Conservation (phyloP, 495 filamentous ascomycete genomes). For the Pyronema domesticum region DNA sequence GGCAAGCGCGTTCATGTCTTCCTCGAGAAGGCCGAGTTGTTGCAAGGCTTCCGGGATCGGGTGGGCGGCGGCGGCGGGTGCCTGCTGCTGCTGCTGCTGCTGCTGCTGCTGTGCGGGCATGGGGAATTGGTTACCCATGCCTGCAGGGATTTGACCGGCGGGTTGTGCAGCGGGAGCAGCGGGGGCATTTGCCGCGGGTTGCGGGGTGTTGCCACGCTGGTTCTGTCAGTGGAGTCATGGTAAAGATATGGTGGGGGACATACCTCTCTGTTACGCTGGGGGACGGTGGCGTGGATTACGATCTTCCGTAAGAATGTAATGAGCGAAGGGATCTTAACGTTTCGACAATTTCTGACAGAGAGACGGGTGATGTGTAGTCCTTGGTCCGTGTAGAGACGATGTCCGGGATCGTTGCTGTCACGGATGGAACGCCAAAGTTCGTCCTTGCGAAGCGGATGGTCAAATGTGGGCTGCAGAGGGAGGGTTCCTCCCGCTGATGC, state of each 20-base stretch:
- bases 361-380: slow-evolving; percentile 18
- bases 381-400: slow-evolving; percentile 9
- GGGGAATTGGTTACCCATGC: too few relatives aligned
- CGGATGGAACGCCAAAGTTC: not conserved
- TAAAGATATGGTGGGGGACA: too few relatives aligned
- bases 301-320: slow-evolving; percentile 19
- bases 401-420: not conserved
- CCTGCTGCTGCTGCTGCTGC: too few relatives aligned
- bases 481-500: slow-evolving; percentile 15
- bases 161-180: not conserved
- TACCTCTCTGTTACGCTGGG: not conserved
- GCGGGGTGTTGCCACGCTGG: too few relatives aligned
- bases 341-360: slow-evolving; percentile 15
- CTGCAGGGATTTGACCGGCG: too few relatives aligned
- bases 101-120: too few relatives aligned
- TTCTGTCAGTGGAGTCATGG: too few relatives aligned
- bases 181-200: not conserved
- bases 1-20: slow-evolving; percentile 17
- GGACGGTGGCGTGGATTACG: slow-evolving; percentile 11
- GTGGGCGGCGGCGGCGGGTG: not conserved
- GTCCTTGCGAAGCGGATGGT: not conserved
- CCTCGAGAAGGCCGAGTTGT: slow-evolving; percentile 4
- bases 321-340: slow-evolving; percentile 15
- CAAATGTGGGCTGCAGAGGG: not conserved
- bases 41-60: not conserved